These are phyloP conservation scores for Bacterosira constricta DNA, from an alignment of 108 stramenopile genomes.

Conservation along the genomic window DNA sequence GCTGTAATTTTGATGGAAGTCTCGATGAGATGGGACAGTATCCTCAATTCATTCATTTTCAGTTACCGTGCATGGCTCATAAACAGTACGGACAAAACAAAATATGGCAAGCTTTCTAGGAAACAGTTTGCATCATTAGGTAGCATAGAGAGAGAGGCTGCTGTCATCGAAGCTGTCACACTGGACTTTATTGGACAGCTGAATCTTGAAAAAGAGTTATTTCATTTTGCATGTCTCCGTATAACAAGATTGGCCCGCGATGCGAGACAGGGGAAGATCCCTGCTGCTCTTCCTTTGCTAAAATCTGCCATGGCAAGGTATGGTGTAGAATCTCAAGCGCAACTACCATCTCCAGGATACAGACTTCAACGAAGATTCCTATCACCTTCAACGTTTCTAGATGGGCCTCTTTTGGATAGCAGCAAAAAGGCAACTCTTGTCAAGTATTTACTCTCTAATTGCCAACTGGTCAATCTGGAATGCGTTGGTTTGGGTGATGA, in stretches of 20 bases:
- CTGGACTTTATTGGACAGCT: conserved; percentile 24
- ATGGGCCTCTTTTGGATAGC: conserved; percentile 10
- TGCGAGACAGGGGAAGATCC: conserved; percentile 1
- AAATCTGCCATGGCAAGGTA: conserved; percentile 17
- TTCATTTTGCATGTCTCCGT: conserved; percentile 36
- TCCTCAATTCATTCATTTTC: conserved; percentile 20
- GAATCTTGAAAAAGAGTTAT: conserved; percentile 22
- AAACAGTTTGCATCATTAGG: background rate
- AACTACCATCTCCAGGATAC: conserved; percentile 14
- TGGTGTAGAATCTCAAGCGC: conserved; percentile 8
- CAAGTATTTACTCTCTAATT: conserved; percentile 16
- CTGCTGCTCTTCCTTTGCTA: conserved; percentile 20
- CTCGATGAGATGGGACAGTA: conserved; percentile 15
- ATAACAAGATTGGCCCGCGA: conserved; percentile 1
- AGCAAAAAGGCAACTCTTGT: conserved; percentile 24
- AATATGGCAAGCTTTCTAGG: background rate
- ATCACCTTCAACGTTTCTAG: conserved; percentile 32
- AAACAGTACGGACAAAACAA: conserved; percentile 14
- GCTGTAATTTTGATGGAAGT: conserved; percentile 27
- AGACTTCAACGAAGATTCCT: conserved; percentile 42
- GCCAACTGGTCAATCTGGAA: conserved; percentile 16
- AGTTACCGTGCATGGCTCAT: conserved; percentile 39
- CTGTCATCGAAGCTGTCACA: conserved; percentile 29
- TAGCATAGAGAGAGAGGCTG: conserved; percentile 30
- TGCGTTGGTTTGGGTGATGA: conserved; percentile 22